Evolutionary conservation across 179 eudicot species (phyloP).

Genomic region (Spergularia azorica): DNA sequence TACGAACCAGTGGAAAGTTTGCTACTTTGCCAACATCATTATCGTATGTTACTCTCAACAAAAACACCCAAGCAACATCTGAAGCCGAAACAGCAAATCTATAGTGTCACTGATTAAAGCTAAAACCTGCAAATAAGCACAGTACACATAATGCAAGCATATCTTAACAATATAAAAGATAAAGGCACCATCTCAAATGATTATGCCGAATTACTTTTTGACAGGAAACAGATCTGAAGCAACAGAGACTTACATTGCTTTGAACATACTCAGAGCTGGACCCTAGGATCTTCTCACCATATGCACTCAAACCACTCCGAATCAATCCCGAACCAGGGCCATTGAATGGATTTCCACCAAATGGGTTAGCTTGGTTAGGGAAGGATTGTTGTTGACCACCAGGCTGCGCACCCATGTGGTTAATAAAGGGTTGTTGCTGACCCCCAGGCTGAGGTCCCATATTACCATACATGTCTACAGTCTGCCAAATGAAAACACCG

Average conservation of each 20-base stretch:
- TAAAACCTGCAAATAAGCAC: no score
- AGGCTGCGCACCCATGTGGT: constrained; percentile 23
- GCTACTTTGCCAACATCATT: neutral
- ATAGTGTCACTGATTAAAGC: neutral
- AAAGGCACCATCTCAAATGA: neutral
- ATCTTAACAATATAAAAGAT: neutral
- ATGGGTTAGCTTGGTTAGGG: constrained; percentile 60
- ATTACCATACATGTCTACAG: constrained; percentile 35
- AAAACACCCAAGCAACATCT: neutral
- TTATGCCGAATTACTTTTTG: neutral
- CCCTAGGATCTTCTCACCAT: constrained; percentile 82
- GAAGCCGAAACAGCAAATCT: neutral
- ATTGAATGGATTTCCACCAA: constrained; percentile 71
- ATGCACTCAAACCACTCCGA: constrained; percentile 81
- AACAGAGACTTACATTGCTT: constrained; percentile 63
- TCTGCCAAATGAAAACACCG: constrained; percentile 1
- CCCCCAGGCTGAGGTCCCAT: constrained; percentile 51
- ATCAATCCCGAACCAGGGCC: constrained; percentile 80
- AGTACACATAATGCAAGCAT: neutral
- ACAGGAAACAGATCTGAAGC: neutral
- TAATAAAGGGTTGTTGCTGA: constrained; percentile 39
- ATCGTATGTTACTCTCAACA: neutral
- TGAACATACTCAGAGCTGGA: constrained; percentile 92
- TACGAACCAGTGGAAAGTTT: neutral
- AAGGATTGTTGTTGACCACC: constrained; percentile 28